Conservation (phyloP, 2,329 filamentous ascomycete genomes). For the Neonectria ditissima region DNA sequence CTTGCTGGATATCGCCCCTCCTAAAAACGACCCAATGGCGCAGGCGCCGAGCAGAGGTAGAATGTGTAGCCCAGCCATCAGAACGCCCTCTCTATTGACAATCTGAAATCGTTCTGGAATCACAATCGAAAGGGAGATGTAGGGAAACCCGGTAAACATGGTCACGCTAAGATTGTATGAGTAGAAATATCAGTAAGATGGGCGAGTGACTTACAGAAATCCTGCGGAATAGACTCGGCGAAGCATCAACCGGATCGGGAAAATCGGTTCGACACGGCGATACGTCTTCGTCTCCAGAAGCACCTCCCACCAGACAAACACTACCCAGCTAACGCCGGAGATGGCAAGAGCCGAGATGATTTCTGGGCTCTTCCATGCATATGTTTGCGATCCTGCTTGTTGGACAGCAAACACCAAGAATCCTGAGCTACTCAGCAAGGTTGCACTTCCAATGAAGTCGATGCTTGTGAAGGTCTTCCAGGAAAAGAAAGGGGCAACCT, state of each 20-base stretch:
- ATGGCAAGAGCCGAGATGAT: constrained; percentile 63
- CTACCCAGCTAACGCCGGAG: constrained; percentile 60
- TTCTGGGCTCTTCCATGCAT: constrained; percentile 63
- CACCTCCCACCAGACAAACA: constrained; percentile 65
- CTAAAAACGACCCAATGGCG: constrained; percentile 67
- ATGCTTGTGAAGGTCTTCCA: constrained; percentile 59
- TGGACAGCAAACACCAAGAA: constrained; percentile 68
- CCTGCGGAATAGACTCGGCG: constrained; percentile 64
- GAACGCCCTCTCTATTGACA: constrained; percentile 63
- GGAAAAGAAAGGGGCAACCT: constrained; percentile 52
- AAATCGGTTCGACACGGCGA: constrained; percentile 64
- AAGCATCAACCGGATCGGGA: constrained; percentile 62
- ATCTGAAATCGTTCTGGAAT: constrained; percentile 72
- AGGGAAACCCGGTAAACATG: constrained; percentile 67
- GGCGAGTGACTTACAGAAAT: constrained; percentile 56
- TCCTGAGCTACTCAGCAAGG: constrained; percentile 64
- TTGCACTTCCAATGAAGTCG: constrained; percentile 64
- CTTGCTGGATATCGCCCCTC: constrained; percentile 64
- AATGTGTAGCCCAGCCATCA: constrained; percentile 68
- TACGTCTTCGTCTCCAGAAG: constrained; percentile 54
- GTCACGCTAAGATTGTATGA: constrained; percentile 59
- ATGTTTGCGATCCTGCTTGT: constrained; percentile 65
- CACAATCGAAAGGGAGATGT: constrained; percentile 68
- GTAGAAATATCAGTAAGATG: not conserved
- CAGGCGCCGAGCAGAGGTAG: constrained; percentile 69